Base-by-base conservation (phyloP, 495 filamentous ascomycete species). In the Lasiosphaeria ovina region DNA sequence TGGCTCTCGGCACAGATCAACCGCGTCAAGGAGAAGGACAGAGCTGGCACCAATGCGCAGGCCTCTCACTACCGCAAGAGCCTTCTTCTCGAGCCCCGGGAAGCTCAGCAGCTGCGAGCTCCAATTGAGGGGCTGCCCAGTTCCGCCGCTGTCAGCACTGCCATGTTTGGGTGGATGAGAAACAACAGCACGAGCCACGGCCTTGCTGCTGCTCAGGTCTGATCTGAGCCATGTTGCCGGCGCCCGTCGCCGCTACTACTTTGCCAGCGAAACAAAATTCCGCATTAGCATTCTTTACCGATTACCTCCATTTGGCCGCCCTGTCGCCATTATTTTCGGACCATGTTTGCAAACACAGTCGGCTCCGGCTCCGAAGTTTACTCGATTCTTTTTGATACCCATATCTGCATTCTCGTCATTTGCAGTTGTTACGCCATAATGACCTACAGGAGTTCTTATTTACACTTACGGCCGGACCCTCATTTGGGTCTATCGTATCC, bases 1-100 rank as follows among this genome's bases (percentile, higher is more conserved):
- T 98, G 93, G 94, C 87, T 99, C 72, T 85, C 93, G 64, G 81
- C 84, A 12, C 88, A 98, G 73, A 83, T 98, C 62, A 79, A 89
- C 4, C 86, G 90, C 16, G 90, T 97, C 17, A 89, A 90, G 7
- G 87, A 87, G 32, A 85, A 83, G 35, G 91, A 94, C 61, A 85
- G 92, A 66, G 55, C 65, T 3, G 71, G 64, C 24, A 83, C 83
- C 62, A 92, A 89, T 63, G 83, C 92, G 3, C 90, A 94, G 70
- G 83, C 82, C 38, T 85, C 89, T 65, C 92, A 93, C 71, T 88
- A 92, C 70, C 87, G 95, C 56, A 91, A 94, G 60, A 96, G 91
- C 35, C 76, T 97, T 40, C 72, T 94, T 7, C 86, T 98, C 16
- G 94, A 98, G 65, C 94, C 94, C 7, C 79, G 91, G 45, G 92